phyloP scores from a whole-genome alignment of 2,329 filamentous ascomycete genomes.

The Leptographium radiaticola region DNA sequence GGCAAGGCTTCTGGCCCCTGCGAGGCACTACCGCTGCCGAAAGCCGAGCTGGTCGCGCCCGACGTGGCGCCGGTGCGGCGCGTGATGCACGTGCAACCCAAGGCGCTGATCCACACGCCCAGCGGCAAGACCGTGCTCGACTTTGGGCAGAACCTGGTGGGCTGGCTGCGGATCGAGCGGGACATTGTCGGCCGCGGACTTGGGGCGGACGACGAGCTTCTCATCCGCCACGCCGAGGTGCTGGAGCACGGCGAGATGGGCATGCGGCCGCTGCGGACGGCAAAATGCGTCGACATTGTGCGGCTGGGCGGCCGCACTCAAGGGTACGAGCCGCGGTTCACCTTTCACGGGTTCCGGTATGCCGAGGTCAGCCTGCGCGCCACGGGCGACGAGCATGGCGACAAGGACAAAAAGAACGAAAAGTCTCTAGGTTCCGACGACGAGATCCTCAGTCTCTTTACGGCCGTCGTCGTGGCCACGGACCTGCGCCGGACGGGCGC shows the following conservation, averaged over 20 bases:
- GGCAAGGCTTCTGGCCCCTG: background rate
- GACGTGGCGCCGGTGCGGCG: slow-evolving; percentile 32
- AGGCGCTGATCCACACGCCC: slow-evolving; percentile 18
- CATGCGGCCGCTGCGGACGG: slow-evolving; percentile 26
- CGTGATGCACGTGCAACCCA: slow-evolving; percentile 18
- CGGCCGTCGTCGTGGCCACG: slow-evolving; percentile 29
- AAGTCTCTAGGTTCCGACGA: slow-evolving; percentile 10
- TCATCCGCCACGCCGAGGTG: slow-evolving; percentile 40
- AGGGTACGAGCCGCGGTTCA: slow-evolving; percentile 33
- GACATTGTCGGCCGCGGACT: slow-evolving; percentile 13
- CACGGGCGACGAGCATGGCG: slow-evolving; percentile 14
- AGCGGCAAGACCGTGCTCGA: slow-evolving; percentile 36
- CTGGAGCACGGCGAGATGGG: slow-evolving; percentile 33
- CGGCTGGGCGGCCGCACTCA: slow-evolving; percentile 13
- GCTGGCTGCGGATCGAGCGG: slow-evolving; percentile 26
- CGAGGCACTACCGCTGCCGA: slow-evolving; percentile 15
- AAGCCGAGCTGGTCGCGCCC: slow-evolving; percentile 23
- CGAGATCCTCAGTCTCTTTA: slow-evolving; percentile 1
- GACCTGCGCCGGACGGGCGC: slow-evolving; percentile 36
- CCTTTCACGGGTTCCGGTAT: slow-evolving; percentile 41
- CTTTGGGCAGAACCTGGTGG: slow-evolving; percentile 47
- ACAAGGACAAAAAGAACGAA: slow-evolving; percentile 17
- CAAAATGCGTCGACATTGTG: slow-evolving; percentile 27
- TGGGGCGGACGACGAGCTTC: slow-evolving; percentile 20
- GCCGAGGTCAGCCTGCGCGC: background rate